Base-by-base conservation (phyloP, 768 basidiomycete species). In the Pleurotus pulmonarius region DNA sequence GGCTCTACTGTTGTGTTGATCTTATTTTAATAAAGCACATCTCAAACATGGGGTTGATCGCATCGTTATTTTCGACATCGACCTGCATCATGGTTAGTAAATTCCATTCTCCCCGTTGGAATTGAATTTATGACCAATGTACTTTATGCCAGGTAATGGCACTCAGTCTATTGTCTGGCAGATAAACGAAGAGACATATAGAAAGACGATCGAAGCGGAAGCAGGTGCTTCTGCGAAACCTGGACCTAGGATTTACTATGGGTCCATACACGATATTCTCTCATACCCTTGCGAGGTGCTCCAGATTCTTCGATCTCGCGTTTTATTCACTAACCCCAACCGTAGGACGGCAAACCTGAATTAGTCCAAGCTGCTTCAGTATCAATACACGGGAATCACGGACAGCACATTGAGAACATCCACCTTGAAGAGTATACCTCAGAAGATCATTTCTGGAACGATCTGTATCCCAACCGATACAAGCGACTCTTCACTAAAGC, bases 121-220 rank as follows among this genome's bases (percentile, higher is more conserved):
- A 43, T 53, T 25, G 41, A 13, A 43, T 12, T 6, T 18, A n/a
- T 13, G 24, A 49, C 25, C 34, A 4, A 11, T 0, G 11, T 34
- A 34, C 4, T 11, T 46, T 37, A 15, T 9, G 13, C 54, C 70
- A 90, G 93, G 94, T 2, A 96, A 97, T 65, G 95, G 96, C 1
- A 98, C 96, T 0, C 96, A 99, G 68, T 85, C 92, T 1, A 86
- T 98, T 34, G 82, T 79, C 0, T 96, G 93, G 92, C 85, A 89
- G 56, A 87, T 98, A 57, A 98, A 98, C 60, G 91, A 92, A 64
- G 91, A 94, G 60, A 83, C 88, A 0, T 86, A 92, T 67, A 80
- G 85, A 12, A 80, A 86, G 61, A 81, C 78, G 3, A 78, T 92
- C 0, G 85, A 87, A 64, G 68, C 67, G 2, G 80, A 82, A 60